Percentiles rank a stretch among this genome's conserved stretches.
Evolutionary conservation across 2,329 filamentous ascomycete species (phyloP).

Genomic region (Chlorencoelia australis): DNA sequence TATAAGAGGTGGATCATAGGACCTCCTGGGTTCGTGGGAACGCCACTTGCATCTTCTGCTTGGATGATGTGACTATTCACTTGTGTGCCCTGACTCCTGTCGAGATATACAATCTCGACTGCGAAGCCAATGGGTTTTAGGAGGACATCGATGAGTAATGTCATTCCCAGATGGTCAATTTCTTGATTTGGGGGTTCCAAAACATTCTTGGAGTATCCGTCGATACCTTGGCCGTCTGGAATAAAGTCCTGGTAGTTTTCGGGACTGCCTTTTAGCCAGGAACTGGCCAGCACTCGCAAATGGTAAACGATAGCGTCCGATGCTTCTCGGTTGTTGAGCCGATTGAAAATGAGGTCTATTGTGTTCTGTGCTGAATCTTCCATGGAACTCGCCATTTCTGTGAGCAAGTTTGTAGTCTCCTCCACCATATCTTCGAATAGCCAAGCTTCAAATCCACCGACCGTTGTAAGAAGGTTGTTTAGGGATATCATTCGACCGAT

Average conservation of each 20-base stretch:
- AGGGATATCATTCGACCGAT: slow-evolving; percentile 61
- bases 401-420: slow-evolving; percentile 59
- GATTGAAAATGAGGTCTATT: slow-evolving; percentile 40
- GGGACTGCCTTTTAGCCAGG: slow-evolving; percentile 70
- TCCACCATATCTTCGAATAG: slow-evolving; percentile 78
- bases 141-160: slow-evolving; percentile 65
- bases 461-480: slow-evolving; percentile 57
- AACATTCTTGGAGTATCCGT: slow-evolving; percentile 56
- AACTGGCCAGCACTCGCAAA: slow-evolving; percentile 68
- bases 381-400: slow-evolving; percentile 49
- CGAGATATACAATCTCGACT: slow-evolving; percentile 84
- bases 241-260: slow-evolving; percentile 66
- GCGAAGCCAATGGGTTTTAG: slow-evolving; percentile 70
- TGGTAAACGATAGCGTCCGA: slow-evolving; percentile 80
- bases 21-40: slow-evolving; percentile 29
- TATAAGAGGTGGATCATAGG: slow-evolving; percentile 50
- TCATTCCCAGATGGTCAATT: slow-evolving; percentile 84
- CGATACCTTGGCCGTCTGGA: slow-evolving; percentile 44
- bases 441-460: slow-evolving; percentile 61
- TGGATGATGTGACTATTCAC: slow-evolving; percentile 49
- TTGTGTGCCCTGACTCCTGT: slow-evolving; percentile 67
- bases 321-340: slow-evolving; percentile 65
- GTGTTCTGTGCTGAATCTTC: slow-evolving; percentile 34
- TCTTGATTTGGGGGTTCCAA: slow-evolving; percentile 71
- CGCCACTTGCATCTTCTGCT: slow-evolving; percentile 31